Percentiles rank a stretch among this genome's conserved stretches.
These are phyloP conservation scores for Jatropha curcas DNA, from an alignment of 345 rosid species.

Conservation along the genomic window DNA sequence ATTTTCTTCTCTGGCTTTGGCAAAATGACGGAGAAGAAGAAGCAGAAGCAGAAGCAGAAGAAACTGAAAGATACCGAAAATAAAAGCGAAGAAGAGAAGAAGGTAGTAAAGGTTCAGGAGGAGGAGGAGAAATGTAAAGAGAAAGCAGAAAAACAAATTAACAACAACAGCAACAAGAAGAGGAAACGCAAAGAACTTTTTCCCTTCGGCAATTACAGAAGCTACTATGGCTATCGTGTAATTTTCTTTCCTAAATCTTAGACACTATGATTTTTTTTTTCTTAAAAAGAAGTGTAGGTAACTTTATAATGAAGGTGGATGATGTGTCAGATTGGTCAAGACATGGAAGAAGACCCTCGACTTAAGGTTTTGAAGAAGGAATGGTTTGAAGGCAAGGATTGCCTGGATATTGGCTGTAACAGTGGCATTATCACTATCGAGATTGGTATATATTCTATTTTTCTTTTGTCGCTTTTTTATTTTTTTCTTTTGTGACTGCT, in stretches of 20 bases:
- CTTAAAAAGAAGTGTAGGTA: too few species aligned
- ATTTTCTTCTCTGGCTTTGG: too few species aligned
- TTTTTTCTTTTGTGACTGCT: too few species aligned
- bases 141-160: conserved; percentile 1
- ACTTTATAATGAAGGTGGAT: neutral
- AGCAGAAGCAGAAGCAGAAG: neutral
- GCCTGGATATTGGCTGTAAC: conserved; percentile 94
- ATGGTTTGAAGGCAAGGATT: conserved; percentile 78
- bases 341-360: conserved; percentile 77
- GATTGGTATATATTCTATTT: conserved; percentile 51
- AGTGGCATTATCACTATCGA: conserved; percentile 76
- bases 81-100: conserved; percentile 1
- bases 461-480: neutral
- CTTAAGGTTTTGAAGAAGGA: conserved; percentile 69
- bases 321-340: conserved; percentile 58
- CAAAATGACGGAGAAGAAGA: conserved; percentile 3
- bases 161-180: conserved; percentile 47
- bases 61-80: conserved; percentile 4
- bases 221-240: conserved; percentile 93
- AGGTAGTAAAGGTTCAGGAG: neutral
- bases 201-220: conserved; percentile 80
- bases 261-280: neutral
- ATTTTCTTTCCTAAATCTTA: conserved; percentile 4
- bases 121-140: conserved; percentile 9
- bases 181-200: conserved; percentile 48